A percentile compares a stretch with the other conserved stretches of the same genome.
Evolutionary conservation across 371 early-diverging fungal species (phyloP).

Genomic region (Aphelidium insulamus): DNA sequence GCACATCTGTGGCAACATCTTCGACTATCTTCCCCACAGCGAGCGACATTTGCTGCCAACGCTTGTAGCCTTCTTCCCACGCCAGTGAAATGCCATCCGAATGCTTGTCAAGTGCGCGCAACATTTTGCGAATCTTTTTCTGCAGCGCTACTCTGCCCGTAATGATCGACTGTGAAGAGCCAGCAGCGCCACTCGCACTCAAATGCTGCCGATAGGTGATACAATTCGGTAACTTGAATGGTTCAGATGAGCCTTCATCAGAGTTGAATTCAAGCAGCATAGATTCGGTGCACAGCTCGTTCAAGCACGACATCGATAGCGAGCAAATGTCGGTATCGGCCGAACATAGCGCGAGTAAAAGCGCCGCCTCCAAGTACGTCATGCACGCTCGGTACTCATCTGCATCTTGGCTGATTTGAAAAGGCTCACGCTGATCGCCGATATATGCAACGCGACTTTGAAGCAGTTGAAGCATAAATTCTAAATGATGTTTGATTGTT

Average conservation of each 20-base stretch:
- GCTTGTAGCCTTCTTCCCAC: slow-evolving; percentile 62
- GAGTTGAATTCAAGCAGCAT: too few species aligned
- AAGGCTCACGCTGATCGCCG: too few species aligned
- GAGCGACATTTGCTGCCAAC: slow-evolving; percentile 27
- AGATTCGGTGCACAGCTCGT: slow-evolving; percentile 33
- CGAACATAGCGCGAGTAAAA: slow-evolving; percentile 49
- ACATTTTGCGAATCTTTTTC: slow-evolving; percentile 41
- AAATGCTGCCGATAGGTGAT: too few species aligned
- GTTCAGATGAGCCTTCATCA: too few species aligned
- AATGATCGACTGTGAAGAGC: too few species aligned
- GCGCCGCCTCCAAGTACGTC: slow-evolving; percentile 57
- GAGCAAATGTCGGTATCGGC: slow-evolving; percentile 46
- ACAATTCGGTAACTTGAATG: too few species aligned
- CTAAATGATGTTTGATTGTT: too few species aligned
- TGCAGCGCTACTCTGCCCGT: slow-evolving; percentile 48
- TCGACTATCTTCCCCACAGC: background rate
- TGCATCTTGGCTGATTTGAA: too few species aligned
- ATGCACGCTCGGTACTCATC: too few species aligned
- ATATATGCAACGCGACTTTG: too few species aligned
- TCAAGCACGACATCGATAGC: slow-evolving; percentile 32
- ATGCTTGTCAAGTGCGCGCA: slow-evolving; percentile 38
- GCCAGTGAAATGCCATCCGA: slow-evolving; percentile 57
- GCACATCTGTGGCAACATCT: background rate
- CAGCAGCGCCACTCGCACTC: too few species aligned
- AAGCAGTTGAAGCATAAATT: too few species aligned